Base-by-base conservation (phyloP, 495 filamentous ascomycete species). In the Aspergillus leporis region DNA sequence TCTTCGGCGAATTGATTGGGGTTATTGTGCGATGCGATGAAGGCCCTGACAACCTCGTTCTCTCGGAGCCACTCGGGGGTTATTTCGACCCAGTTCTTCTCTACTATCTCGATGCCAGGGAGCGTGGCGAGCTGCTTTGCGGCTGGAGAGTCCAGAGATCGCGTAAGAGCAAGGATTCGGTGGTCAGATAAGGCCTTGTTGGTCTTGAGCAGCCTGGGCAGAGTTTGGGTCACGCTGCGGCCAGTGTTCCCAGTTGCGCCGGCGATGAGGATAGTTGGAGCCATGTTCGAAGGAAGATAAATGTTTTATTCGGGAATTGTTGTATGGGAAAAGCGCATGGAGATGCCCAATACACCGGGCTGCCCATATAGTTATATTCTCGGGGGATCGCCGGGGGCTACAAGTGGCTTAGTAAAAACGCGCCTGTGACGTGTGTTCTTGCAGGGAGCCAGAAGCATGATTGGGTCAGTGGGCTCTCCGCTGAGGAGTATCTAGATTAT, bases 1-100 rank as follows among this genome's bases (percentile, higher is more conserved):
- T 81, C 78, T n/a, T 78, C 74, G 43, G 69, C 64, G 51, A 81
- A 81, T 30, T 77, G 72, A 31, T 63, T 70, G 0, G 71, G 71
- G 22, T 71, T 55, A 51, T 69, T 72, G 62, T 74, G 74, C 0
- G 77, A 66, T 46, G 78, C 78, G 32, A 81, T 71, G 58, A 78
- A 81, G 4, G 67, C 73, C 61, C 75, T 59, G 49, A 59, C 61
- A 1, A 81, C 72, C 23, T 75, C 43, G 34, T 78, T 62, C 30
- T 75, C 61, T n/a, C 67, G 70, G 22, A 81, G 69, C 78, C 78
- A 79, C 50, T 73, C 72, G 32, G 71, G 12, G 32, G 63, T 73
- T 64, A 79, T 74, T 6, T 74, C 71, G 21, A 69, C 52, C 77
- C 76, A 80, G 64, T 74, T 72, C 52, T 78, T 34, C 64, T 79